Evolutionary conservation across 306 rosid genomes (phyloP), one percentile per base, ranked within the genome.

Genomic region (Castanea crenata): DNA sequence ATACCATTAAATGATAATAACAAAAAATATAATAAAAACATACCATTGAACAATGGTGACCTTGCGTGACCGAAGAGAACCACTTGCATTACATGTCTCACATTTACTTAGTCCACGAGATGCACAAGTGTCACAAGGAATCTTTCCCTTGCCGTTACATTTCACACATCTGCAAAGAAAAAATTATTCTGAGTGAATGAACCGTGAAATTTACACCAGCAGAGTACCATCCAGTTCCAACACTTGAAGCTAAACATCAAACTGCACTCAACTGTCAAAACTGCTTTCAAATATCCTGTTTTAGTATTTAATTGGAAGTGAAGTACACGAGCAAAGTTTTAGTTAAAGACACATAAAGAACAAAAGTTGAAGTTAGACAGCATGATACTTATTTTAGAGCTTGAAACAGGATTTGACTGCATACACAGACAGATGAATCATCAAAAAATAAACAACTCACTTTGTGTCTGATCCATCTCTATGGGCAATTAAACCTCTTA

Each of bases 401-500:
- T 1, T 44, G 31, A 81, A 62, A 79, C 46, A 65, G 44, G 46
- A 21, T 38, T 78, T 67, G 54, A 20, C 23, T 38, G 27, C 78
- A 15, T 80, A 35, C 74, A 82, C 46, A 44, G 55, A 74, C 15
- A 57, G 70, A 34, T 11, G 49, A 62, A 38, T 61, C 59, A 55
- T 55, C 23, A 63, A 51, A 71, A 62, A 44, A 32, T 6, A 69
- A 80, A 81, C 27, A 72, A 80, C 97, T 87, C 82, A 95, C 98
- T 83, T 61, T 49, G 98, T 77, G 81, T 95, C 99, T 75, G 99
- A 93, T 80, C 98, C 99, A 89, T 95, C 99, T 82, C 72, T 89
- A 80, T 87, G 99, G 81, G 98, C 98, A 82, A 95, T 87, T 84
- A 93, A 88, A 76, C 98, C 96, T 85, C 97, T 93, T 75, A 98